Base-by-base conservation (phyloP, 371 early-diverging fungal species). In the Capillidium heterosporum region DNA sequence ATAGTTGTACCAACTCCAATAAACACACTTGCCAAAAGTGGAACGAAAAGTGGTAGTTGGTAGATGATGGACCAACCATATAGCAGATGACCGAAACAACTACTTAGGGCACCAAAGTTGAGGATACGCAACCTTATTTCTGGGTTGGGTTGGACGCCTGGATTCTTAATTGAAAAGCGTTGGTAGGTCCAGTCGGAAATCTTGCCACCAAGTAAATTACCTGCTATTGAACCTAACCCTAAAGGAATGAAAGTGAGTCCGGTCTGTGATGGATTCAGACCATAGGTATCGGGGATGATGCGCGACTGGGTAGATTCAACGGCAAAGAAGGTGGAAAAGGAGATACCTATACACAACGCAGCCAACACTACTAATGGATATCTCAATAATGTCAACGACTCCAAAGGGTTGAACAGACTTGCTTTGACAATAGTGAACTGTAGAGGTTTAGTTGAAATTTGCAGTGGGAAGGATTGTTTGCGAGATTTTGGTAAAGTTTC, bases 401-500 rank as follows among this genome's bases (percentile, higher is more conserved):
- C 62, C 58, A 64, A 59, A 28, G 63, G 69, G 56, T 63, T 65
- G 43, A 26, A 8, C 13, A 52, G 26, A 49, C 41, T 21, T 29
- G 23, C 15, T 7, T 1, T 2, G 3, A 28, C 40, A 1, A 13
- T 15, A 11, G n/a, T 50, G 32, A 11, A 41, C 65, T 59, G 47
- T 53, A 0, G 26, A 11, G 13, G 11, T 7, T 1, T 21, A 4
- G 11, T 75, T 72, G 46, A 71, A 63, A 7, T 40, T 59, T 17
- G 2, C 11, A 55, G 13, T 13, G 55, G 44, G 39, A 26, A 28
- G 0, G 10, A 28, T 21, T 27, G 41, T 40, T 17, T 50, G 21
- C 10, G 31, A 5, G 48, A 47, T 28, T 59, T 60, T 1, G 48
- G 74, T 55, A 80, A 81, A 0, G 85, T 84, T 56, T 86, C 87